Conservation (phyloP, 2,329 filamentous ascomycete species). For the Talaromyces sp. region DNA sequence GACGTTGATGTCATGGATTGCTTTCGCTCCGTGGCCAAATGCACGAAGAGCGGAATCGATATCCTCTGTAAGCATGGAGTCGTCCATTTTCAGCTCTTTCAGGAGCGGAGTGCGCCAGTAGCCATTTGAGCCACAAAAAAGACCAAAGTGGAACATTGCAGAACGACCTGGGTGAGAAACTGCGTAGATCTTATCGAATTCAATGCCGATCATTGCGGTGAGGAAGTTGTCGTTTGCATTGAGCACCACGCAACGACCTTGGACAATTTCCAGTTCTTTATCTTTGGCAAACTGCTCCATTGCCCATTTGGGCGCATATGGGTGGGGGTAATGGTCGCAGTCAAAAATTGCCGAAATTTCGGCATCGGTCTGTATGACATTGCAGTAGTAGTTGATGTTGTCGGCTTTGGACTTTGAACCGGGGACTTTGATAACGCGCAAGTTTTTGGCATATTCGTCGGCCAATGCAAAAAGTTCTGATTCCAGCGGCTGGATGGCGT, state of each 20-base stretch:
- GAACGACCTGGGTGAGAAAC: constrained; percentile 50
- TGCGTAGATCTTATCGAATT: constrained; percentile 53
- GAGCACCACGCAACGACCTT: constrained; percentile 50
- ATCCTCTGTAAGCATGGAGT: constrained; percentile 50
- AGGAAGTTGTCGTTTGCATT: constrained; percentile 45
- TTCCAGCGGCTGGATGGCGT: constrained; percentile 46
- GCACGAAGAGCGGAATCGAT: constrained; percentile 50
- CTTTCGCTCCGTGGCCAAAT: constrained; percentile 42
- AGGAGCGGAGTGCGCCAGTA: constrained; percentile 48
- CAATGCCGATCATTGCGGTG: constrained; percentile 48
- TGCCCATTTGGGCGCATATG: constrained; percentile 48
- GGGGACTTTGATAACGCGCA: constrained; percentile 47
- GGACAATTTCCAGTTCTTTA: constrained; percentile 46
- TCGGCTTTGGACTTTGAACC: constrained; percentile 50
- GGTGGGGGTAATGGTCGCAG: constrained; percentile 51
- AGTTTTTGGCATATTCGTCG: constrained; percentile 34
- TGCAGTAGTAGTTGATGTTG: constrained; percentile 50
- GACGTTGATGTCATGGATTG: constrained; percentile 49
- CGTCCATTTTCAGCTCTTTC: constrained; percentile 48
- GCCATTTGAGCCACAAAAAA: constrained; percentile 50
- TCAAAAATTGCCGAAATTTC: constrained; percentile 50
- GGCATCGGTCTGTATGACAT: constrained; percentile 40
- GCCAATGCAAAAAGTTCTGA: constrained; percentile 40
- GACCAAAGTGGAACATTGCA: constrained; percentile 47
- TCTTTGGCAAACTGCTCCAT: constrained; percentile 46